These are phyloP conservation scores for Arctium minus DNA, from an alignment of 129 eudicot genomes.

Conservation along the genomic window DNA sequence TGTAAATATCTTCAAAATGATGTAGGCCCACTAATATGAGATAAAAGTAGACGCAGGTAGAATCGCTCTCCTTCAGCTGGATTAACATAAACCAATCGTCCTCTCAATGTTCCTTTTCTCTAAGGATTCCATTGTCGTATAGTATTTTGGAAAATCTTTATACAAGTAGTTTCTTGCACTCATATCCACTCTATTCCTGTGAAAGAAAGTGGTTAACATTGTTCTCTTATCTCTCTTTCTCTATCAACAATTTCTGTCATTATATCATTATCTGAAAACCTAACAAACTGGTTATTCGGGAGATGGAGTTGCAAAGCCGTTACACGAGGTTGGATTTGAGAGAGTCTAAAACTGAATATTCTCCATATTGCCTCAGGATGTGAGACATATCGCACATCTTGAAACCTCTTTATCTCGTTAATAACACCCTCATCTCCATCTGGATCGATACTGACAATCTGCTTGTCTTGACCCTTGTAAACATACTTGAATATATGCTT, in stretches of 20 bases:
- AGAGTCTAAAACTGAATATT: not conserved
- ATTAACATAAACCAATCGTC: not conserved
- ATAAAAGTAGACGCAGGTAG: too few relatives aligned
- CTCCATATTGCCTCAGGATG: not conserved
- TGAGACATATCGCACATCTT: not conserved
- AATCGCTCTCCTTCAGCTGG: not conserved
- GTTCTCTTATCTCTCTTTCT: not conserved
- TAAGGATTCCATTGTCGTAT: not conserved
- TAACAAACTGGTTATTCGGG: not conserved
- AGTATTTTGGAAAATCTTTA: not conserved
- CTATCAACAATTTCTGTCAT: not conserved
- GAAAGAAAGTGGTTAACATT: constrained; percentile 4
- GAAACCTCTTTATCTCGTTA: not conserved
- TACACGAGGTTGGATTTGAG: not conserved
- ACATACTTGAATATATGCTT: too few relatives aligned
- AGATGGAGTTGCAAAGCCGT: not conserved
- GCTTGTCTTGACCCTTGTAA: too few relatives aligned
- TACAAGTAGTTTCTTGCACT: not conserved
- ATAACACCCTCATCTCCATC: too few relatives aligned
- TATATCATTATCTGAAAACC: not conserved
- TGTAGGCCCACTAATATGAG: too few relatives aligned
- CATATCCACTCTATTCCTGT: not conserved
- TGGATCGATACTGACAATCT: too few relatives aligned
- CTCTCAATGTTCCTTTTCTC: not conserved
- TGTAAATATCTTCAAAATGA: too few relatives aligned